These are phyloP conservation scores for Pythium utonaiense DNA, from an alignment of 352 stramenopile genomes.

Conservation along the genomic window DNA sequence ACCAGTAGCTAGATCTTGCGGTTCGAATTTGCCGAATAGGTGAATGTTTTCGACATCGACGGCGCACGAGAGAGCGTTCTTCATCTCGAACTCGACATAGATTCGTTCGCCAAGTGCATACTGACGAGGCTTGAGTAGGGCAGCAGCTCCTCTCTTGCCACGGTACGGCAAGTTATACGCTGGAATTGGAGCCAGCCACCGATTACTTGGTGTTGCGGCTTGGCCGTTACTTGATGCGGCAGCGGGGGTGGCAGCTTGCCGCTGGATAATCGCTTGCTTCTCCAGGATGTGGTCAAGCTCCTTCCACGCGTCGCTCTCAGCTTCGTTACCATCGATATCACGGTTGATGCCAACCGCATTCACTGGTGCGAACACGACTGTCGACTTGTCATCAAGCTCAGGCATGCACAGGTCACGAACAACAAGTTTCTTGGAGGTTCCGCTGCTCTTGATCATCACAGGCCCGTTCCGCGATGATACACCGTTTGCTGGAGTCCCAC, in stretches of 20 bases:
- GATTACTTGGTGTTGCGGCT: constrained; percentile 1
- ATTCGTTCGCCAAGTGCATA: constrained; percentile 75
- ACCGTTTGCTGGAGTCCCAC: constrained; percentile 9
- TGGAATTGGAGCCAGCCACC: constrained; percentile 49
- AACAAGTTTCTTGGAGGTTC: constrained; percentile 45
- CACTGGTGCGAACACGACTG: constrained; percentile 70
- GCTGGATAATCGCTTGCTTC: constrained; percentile 65
- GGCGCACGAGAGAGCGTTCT: constrained; percentile 79
- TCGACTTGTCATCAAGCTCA: constrained; percentile 79
- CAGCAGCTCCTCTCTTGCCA: constrained; percentile 39
- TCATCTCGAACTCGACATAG: constrained; percentile 87
- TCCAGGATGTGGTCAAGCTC: constrained; percentile 47
- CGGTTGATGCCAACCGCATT: constrained; percentile 71
- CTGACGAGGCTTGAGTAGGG: constrained; percentile 43
- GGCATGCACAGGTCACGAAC: constrained; percentile 76
- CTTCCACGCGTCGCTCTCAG: constrained; percentile 57
- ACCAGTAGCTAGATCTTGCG: not conserved
- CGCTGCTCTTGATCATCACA: constrained; percentile 23
- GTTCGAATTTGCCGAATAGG: constrained; percentile 72
- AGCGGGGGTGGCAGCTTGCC: constrained; percentile 32
- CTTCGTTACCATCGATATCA: constrained; percentile 62
- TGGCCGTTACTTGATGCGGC: not conserved
- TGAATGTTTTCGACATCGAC: constrained; percentile 82
- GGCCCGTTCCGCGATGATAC: constrained; percentile 28
- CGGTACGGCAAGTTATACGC: constrained; percentile 52